Conservation (phyloP, 2,329 filamentous ascomycete species). For the Knoxdaviesia capensis region DNA sequence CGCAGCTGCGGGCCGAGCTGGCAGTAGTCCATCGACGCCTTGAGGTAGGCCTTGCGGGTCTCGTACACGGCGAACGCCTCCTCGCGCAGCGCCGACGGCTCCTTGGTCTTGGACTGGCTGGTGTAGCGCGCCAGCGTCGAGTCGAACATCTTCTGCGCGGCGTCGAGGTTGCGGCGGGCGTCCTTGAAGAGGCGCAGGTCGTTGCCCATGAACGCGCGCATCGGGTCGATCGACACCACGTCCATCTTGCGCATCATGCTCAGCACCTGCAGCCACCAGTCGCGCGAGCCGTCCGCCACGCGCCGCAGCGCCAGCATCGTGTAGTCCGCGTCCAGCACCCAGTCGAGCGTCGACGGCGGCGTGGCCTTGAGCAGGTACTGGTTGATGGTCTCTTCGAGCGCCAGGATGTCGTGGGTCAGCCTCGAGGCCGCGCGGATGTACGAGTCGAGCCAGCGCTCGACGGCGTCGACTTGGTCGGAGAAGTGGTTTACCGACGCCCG, state of each 20-base stretch:
- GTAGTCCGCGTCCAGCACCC: constrained; percentile 86
- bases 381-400: constrained; percentile 63
- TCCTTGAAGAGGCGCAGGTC: constrained; percentile 82
- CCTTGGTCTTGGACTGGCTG: constrained; percentile 77
- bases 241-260: constrained; percentile 62
- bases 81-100: constrained; percentile 74
- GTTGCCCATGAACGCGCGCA: constrained; percentile 54
- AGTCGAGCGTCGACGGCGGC: constrained; percentile 57
- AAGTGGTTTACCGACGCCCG: constrained; percentile 75
- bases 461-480: constrained; percentile 70
- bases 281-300: constrained; percentile 66
- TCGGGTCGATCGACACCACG: constrained; percentile 56
- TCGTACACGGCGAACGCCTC: constrained; percentile 94
- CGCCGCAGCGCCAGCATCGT: constrained; percentile 70
- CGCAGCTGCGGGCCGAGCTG: constrained; percentile 72
- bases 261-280: constrained; percentile 68
- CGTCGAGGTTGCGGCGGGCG: constrained; percentile 52
- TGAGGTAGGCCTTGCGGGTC: constrained; percentile 73
- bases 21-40: constrained; percentile 85
- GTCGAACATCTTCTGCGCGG: constrained; percentile 70
- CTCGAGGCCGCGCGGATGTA: constrained; percentile 33
- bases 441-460: constrained; percentile 76
- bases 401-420: constrained; percentile 40
- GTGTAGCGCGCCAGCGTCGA: constrained; percentile 63
- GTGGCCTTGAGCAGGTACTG: constrained; percentile 55